phyloP scores from a whole-genome alignment of 2,329 filamentous ascomycete species.

The Aaosphaeria arxii region DNA sequence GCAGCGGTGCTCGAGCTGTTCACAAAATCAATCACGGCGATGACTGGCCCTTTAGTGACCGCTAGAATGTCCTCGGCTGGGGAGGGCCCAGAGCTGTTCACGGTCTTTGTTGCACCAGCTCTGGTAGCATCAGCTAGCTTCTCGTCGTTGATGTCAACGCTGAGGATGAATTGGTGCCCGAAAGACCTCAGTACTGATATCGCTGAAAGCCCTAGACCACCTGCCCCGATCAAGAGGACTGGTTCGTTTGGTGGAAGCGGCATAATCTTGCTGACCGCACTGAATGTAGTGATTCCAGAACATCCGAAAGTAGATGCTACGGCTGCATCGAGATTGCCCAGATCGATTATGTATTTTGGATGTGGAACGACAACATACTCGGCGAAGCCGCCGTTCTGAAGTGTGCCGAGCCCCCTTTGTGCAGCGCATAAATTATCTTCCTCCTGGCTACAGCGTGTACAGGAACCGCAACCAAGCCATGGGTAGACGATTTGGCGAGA shows the following conservation, averaged over 20 bases:
- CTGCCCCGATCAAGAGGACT: background rate
- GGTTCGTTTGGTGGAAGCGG: background rate
- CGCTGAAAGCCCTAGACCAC: background rate
- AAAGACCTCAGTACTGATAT: background rate
- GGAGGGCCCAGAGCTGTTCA: background rate
- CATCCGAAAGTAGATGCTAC: background rate
- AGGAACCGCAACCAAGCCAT: background rate
- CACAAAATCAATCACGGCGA: no score
- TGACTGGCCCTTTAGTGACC: background rate
- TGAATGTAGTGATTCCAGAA: background rate
- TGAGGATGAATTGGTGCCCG: background rate
- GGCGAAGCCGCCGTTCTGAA: background rate
- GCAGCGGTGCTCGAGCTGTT: background rate
- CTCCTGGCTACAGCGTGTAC: background rate
- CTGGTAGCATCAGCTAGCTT: background rate
- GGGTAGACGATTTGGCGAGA: background rate
- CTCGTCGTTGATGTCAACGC: background rate
- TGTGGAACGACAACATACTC: background rate
- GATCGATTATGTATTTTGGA: background rate
- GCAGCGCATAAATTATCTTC: background rate
- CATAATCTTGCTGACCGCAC: background rate
- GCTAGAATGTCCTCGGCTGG: background rate
- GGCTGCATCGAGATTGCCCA: background rate
- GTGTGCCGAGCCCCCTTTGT: background rate
- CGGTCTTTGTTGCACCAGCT: background rate